A percentile compares a stretch with the other conserved stretches of the same genome.
Evolutionary conservation across 1,284 basidiomycete species (phyloP).

Genomic region (Apiotrichum laibachii): DNA sequence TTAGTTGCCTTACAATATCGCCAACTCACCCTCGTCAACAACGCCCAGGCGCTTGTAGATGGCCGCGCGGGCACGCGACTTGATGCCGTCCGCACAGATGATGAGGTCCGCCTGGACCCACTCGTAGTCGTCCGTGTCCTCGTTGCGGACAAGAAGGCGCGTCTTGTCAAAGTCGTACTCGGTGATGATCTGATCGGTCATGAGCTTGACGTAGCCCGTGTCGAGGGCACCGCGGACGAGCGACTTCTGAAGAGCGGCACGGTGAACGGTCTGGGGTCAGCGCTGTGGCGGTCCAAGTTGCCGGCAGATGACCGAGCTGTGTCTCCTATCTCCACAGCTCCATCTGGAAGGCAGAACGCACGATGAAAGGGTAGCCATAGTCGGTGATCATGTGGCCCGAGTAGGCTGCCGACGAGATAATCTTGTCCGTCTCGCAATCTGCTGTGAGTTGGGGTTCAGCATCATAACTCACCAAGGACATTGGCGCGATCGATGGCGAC

Average conservation of each 20-base stretch:
- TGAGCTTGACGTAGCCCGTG: conserved; percentile 33
- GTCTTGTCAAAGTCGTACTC: conserved; percentile 40
- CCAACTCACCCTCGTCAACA: conserved; percentile 29
- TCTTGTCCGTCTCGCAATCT: conserved; percentile 38
- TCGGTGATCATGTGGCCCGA: conserved; percentile 35
- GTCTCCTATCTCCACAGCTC: too few species aligned
- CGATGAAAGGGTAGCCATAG: conserved; percentile 37
- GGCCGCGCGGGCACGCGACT: conserved; percentile 34
- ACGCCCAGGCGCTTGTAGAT: conserved; percentile 39
- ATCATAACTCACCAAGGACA: conserved; percentile 33
- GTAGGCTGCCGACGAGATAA: conserved; percentile 35
- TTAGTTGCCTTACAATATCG: not conserved
- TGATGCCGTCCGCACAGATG: conserved; percentile 47
- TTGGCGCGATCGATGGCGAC: conserved; percentile 36
- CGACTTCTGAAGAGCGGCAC: conserved; percentile 41
- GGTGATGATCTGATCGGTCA: conserved; percentile 33
- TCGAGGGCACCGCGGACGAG: conserved; percentile 35
- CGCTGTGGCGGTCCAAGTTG: not conserved
- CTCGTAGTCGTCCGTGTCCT: conserved; percentile 21
- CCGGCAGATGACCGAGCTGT: too few species aligned
- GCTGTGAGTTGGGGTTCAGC: conserved; percentile 7
- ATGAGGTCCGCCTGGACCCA: conserved; percentile 47
- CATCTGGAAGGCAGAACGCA: conserved; percentile 10
- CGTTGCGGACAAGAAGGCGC: conserved; percentile 26
- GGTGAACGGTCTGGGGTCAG: conserved; percentile 36